phyloP scores from a whole-genome alignment of 352 stramenopile species.

The Thraustochytrium sp. region DNA sequence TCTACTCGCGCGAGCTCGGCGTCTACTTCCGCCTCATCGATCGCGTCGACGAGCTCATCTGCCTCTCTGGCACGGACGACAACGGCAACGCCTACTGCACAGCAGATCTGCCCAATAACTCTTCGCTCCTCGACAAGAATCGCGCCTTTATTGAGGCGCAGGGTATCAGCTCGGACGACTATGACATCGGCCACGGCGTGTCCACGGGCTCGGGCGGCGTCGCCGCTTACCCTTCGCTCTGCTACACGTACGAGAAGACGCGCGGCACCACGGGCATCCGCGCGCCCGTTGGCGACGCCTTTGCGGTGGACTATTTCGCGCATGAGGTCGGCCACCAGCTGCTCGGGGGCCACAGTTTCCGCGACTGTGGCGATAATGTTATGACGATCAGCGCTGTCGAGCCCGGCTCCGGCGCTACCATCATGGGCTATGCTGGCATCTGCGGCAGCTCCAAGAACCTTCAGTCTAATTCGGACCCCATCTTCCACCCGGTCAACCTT shows the following conservation, averaged over 20 bases:
- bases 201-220: background rate
- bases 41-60: conserved; percentile 19
- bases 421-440: conserved; percentile 41
- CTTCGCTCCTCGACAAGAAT: conserved; percentile 9
- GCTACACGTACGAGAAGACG: conserved; percentile 15
- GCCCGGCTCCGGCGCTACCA: conserved; percentile 35
- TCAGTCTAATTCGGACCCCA: conserved; percentile 36
- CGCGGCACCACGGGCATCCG: conserved; percentile 9
- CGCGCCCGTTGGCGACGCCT: background rate
- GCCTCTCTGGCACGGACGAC: background rate
- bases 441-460: conserved; percentile 18
- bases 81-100: too few species aligned
- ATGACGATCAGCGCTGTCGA: conserved; percentile 18
- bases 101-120: background rate
- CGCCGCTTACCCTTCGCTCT: background rate
- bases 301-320: conserved; percentile 22
- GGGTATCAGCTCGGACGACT: background rate
- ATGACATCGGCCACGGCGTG: conserved; percentile 22
- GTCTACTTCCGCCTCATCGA: conserved; percentile 35
- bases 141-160: background rate
- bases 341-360: conserved; percentile 13
- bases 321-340: conserved; percentile 44
- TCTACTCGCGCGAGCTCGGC: conserved; percentile 37
- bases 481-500: conserved; percentile 39
- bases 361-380: conserved; percentile 9